Percentiles rank a stretch among this genome's conserved stretches.
phyloP scores from a whole-genome alignment of 1,284 basidiomycete species.

The Rhodotorula sp. region DNA sequence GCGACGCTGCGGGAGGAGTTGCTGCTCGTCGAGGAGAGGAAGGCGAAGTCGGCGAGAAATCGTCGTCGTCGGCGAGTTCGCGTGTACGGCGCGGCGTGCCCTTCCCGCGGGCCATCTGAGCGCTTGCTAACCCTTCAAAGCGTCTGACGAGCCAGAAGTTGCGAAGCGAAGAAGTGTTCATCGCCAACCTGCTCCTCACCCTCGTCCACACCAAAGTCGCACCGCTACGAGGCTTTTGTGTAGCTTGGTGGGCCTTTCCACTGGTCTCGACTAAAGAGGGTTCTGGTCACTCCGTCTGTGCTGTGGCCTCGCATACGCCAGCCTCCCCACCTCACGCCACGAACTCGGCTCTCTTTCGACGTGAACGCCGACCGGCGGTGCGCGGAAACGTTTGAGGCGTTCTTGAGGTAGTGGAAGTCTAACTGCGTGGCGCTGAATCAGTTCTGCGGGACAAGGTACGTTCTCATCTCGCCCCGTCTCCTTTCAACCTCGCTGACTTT shows the following conservation, averaged over 20 bases:
- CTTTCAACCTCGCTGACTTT: neutral
- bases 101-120: conserved; percentile 23
- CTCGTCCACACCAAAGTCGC: neutral
- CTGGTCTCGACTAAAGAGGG: neutral
- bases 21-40: conserved; percentile 3
- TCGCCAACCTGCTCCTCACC: neutral
- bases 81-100: conserved; percentile 17
- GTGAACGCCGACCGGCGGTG: no score
- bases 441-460: no score
- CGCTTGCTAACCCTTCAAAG: no score
- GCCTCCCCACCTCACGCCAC: no score
- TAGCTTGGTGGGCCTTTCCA: neutral
- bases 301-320: neutral
- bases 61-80: conserved; percentile 19
- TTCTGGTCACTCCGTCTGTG: neutral
- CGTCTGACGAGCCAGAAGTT: neutral
- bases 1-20: conserved; percentile 13
- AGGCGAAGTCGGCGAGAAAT: conserved; percentile 19
- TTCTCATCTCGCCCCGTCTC: neutral
- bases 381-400: no score
- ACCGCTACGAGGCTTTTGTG: neutral
- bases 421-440: no score
- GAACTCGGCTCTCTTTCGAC: no score
- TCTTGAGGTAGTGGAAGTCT: no score
- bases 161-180: neutral